phyloP scores from a whole-genome alignment of 2,329 filamentous ascomycete genomes.

The Epichloe glyceriae region DNA sequence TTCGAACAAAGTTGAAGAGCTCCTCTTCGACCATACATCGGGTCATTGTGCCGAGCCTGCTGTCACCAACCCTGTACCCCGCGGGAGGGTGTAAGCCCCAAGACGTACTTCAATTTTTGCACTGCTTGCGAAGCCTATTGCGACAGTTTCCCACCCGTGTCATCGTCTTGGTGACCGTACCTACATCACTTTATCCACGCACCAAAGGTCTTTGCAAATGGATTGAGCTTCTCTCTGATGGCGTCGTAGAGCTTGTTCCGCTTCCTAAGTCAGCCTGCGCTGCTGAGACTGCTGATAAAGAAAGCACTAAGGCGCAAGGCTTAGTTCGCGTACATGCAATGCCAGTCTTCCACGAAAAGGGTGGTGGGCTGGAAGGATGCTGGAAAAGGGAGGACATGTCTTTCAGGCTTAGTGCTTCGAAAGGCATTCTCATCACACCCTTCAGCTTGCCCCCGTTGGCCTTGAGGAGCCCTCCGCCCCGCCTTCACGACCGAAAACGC shows the following conservation, averaged over 20 bases:
- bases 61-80: slow-evolving; percentile 77
- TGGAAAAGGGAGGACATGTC: slow-evolving; percentile 74
- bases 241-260: slow-evolving; percentile 72
- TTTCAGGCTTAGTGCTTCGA: slow-evolving; percentile 71
- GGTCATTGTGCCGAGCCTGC: slow-evolving; percentile 68
- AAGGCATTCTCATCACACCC: slow-evolving; percentile 72
- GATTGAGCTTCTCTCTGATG: slow-evolving; percentile 76
- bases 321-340: slow-evolving; percentile 72
- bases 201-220: slow-evolving; percentile 64
- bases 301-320: slow-evolving; percentile 61
- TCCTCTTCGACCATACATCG: slow-evolving; percentile 58
- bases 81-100: slow-evolving; percentile 55
- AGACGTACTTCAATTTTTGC: slow-evolving; percentile 67
- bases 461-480: neutral
- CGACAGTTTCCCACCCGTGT: slow-evolving; percentile 51
- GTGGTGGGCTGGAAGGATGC: slow-evolving; percentile 58
- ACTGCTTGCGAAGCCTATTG: slow-evolving; percentile 62
- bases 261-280: slow-evolving; percentile 43
- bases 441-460: slow-evolving; percentile 62
- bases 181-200: slow-evolving; percentile 68
- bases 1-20: slow-evolving; percentile 41
- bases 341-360: slow-evolving; percentile 77
- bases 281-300: slow-evolving; percentile 43
- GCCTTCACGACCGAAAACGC: slow-evolving; percentile 33
- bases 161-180: slow-evolving; percentile 64